phyloP scores from a whole-genome alignment of 2,329 filamentous ascomycete species.

The Aspergillus spinulosporus region DNA sequence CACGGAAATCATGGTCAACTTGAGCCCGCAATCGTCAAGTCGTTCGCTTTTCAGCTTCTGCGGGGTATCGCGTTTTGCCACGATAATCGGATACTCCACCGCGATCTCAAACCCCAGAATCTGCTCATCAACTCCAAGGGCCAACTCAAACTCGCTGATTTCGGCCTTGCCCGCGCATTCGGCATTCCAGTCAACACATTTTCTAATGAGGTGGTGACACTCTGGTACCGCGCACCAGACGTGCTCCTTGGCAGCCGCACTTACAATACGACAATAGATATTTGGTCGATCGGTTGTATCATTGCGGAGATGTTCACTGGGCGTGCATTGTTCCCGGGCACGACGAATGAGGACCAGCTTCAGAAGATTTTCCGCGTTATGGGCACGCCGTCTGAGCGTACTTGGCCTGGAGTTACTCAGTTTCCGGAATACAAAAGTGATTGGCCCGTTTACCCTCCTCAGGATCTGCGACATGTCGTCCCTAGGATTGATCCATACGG shows the following conservation, averaged over 20 bases:
- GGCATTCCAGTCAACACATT: constrained; percentile 99
- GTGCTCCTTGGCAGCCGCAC: constrained; percentile 87
- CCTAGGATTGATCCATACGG: constrained; percentile 82
- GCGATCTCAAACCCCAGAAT: constrained; percentile 94
- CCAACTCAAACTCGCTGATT: constrained; percentile 88
- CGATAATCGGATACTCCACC: constrained; percentile 90
- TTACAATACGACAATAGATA: constrained; percentile 98
- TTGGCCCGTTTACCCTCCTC: constrained; percentile 86
- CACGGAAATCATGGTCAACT: constrained; percentile 84
- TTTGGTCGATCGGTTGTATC: constrained; percentile 96
- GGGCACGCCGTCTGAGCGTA: constrained; percentile 90
- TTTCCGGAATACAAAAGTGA: constrained; percentile 92
- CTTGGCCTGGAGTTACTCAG: constrained; percentile 87
- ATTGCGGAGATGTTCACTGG: constrained; percentile 99
- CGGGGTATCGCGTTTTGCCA: constrained; percentile 96
- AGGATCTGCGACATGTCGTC: constrained; percentile 78
- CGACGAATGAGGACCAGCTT: constrained; percentile 93
- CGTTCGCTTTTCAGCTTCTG: constrained; percentile 96
- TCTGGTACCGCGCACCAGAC: constrained; percentile 95
- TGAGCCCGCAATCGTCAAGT: constrained; percentile 87
- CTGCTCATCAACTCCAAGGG: constrained; percentile 90
- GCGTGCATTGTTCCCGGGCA: constrained; percentile 86
- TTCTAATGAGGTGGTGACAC: constrained; percentile 91
- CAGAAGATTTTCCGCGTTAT: constrained; percentile 93
- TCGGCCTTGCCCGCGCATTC: constrained; percentile 88